Evolutionary conservation across 106 monocot genomes (phyloP), one percentile per base, ranked within the genome.

Genomic region (Vanilla planifolia): DNA sequence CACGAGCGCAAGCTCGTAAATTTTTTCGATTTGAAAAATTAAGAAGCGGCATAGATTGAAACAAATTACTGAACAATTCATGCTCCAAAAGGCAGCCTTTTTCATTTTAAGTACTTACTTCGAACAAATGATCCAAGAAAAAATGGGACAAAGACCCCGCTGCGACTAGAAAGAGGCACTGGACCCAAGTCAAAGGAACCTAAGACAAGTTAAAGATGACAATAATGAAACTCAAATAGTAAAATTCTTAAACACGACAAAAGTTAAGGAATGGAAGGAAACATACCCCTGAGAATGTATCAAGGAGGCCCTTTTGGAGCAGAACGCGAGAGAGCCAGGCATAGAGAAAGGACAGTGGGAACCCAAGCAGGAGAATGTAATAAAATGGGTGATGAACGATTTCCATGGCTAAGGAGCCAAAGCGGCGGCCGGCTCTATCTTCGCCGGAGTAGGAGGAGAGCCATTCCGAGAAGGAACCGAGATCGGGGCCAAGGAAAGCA

Each of bases 81-180:
- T 23, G 9, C 21, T 23, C n/a, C 21, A 48, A 8, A 48, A 21
- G 25, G 23, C 21, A 21, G 6, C 8, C 25, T 2, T 8, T 8
- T 25, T 24, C 21, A 23, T 35, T 0, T 2, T 36, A 20, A 51
- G 5, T 33, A 20, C 68, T 73, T 36, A 92, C 92, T 88, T 92
- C 92, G 43, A 92, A 92, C 60, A 92, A 66, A 64, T 92, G 88
- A 65, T 92, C 92, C 68, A 92, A 61, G 73, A 92, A 92, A 61
- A 92, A 92, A 47, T 92, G 92, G 0, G 92, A 78, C 32, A 92
- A 50, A 2, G 92, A 92, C 25, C 92, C 92, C 0, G 84, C 92
- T 13, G 77, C 67, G 22, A 92, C 59, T 50, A 92, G 67, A 36
- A 76, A 73, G 39, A 92, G 78, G 60, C 92, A 84, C 59, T 92